Percentiles rank a stretch among this genome's conserved stretches.
Evolutionary conservation across 169 alveolate genomes (phyloP).

Genomic region (Besnoitia besnoiti): DNA sequence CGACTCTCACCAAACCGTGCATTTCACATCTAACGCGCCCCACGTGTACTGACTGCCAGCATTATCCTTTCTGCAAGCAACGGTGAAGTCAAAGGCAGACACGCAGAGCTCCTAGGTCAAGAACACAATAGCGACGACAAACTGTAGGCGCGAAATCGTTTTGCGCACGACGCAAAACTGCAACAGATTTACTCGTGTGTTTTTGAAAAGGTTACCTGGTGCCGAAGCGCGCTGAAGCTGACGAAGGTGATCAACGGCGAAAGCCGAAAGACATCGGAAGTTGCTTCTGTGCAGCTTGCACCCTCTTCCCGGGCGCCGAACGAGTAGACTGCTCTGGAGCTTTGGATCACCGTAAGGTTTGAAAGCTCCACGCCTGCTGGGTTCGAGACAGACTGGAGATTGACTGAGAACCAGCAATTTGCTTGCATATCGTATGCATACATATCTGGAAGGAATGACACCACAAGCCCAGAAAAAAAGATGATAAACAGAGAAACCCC

Average conservation of each 20-base stretch:
- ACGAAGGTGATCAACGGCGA: slow-evolving; percentile 58
- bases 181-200: no score
- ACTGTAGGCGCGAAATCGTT: no score
- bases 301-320: slow-evolving; percentile 59
- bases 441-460: slow-evolving; percentile 42
- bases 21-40: no score
- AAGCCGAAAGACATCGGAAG: slow-evolving; percentile 60
- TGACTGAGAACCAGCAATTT: slow-evolving; percentile 57
- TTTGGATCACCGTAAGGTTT: slow-evolving; percentile 39
- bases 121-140: no score
- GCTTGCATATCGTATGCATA: slow-evolving; percentile 66
- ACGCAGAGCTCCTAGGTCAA: no score
- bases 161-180: no score
- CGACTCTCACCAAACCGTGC: no score
- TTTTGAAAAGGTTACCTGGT: slow-evolving; percentile 53
- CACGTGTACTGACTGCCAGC: no score
- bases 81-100: no score
- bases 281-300: slow-evolving; percentile 36
- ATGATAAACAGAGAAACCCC: no score
- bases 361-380: slow-evolving; percentile 2
- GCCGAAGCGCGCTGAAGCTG: slow-evolving; percentile 61
- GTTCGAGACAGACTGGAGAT: slow-evolving; percentile 34
- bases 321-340: slow-evolving; percentile 49
- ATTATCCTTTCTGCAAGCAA: no score
- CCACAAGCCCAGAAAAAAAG: background rate